A percentile compares a stretch with the other conserved stretches of the same genome.
Conservation (phyloP, 1,284 basidiomycete genomes). For the Apiotrichum montevideense region DNA sequence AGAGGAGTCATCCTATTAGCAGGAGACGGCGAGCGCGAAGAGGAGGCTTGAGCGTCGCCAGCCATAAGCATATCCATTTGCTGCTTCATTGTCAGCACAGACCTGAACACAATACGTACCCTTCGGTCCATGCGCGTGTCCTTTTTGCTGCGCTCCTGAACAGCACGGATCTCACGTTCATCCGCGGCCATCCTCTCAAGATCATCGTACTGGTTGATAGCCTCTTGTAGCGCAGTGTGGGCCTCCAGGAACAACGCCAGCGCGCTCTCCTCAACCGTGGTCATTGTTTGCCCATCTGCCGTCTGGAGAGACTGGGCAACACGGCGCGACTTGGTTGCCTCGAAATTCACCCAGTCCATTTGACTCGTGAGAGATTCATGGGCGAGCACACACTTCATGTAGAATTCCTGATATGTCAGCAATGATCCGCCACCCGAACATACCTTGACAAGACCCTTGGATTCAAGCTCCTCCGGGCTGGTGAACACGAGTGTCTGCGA, state of each 20-base stretch:
- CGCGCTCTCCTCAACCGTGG: constrained; percentile 28
- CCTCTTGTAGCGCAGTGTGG: constrained; percentile 32
- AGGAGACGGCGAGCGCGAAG: constrained; percentile 38
- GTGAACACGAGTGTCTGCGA: constrained; percentile 36
- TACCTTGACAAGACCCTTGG: constrained; percentile 34
- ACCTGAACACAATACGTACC: not conserved
- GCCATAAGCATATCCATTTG: constrained; percentile 18
- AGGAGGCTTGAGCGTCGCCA: constrained; percentile 17
- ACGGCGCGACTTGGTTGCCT: constrained; percentile 38
- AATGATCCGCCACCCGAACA: constrained; percentile 5
- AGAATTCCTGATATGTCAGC: constrained; percentile 36
- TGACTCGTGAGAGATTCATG: constrained; percentile 46
- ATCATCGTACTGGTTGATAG: constrained; percentile 41
- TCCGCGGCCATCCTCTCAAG: constrained; percentile 34
- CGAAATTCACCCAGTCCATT: constrained; percentile 49
- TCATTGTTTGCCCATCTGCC: constrained; percentile 14
- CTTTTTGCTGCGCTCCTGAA: constrained; percentile 43
- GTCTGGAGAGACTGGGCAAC: not conserved
- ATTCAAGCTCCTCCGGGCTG: constrained; percentile 30
- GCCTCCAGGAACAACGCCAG: constrained; percentile 40
- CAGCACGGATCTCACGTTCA: constrained; percentile 38
- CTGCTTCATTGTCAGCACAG: constrained; percentile 5
- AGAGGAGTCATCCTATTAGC: constrained; percentile 18
- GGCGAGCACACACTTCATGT: constrained; percentile 41
- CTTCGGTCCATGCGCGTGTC: constrained; percentile 40